A percentile compares a stretch with the other conserved stretches of the same genome.
Evolutionary conservation across 2,329 filamentous ascomycete genomes (phyloP).

Genomic region (Colletotrichum sp.): DNA sequence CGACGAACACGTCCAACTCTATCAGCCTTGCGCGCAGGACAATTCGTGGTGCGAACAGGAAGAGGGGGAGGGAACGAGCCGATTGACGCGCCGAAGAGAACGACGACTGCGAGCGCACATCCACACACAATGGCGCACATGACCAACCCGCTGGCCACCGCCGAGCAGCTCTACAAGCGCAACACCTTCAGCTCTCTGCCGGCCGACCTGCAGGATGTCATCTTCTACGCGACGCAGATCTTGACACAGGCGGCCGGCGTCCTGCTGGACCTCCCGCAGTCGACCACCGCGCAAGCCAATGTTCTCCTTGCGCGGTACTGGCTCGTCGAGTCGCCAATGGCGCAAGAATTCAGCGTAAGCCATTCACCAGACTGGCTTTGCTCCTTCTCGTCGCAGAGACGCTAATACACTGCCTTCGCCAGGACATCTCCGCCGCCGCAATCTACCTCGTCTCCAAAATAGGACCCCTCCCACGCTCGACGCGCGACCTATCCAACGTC

Average conservation of each 20-base stretch:
- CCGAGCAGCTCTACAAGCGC: slow-evolving; percentile 69
- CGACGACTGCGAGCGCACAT: neutral
- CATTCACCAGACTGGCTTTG: neutral
- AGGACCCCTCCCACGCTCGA: slow-evolving; percentile 75
- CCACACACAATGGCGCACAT: slow-evolving; percentile 18
- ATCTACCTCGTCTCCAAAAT: slow-evolving; percentile 86
- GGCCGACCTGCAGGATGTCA: slow-evolving; percentile 70
- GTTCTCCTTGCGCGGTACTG: slow-evolving; percentile 84
- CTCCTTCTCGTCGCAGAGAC: neutral
- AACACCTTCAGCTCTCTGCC: slow-evolving; percentile 64
- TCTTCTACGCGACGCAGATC: slow-evolving; percentile 74
- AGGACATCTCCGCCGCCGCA: slow-evolving; percentile 83
- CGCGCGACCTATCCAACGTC: slow-evolving; percentile 82
- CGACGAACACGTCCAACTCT: neutral
- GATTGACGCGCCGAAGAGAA: neutral
- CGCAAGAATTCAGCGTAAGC: slow-evolving; percentile 61
- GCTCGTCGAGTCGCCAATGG: slow-evolving; percentile 63
- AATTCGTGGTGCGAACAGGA: neutral
- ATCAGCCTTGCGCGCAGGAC: slow-evolving; percentile 6
- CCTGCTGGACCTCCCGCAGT: slow-evolving; percentile 83
- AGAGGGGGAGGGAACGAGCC: neutral
- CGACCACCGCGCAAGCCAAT: slow-evolving; percentile 84
- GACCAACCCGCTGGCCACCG: slow-evolving; percentile 73
- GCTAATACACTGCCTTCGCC: neutral
- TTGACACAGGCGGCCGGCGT: slow-evolving; percentile 81